Conservation (phyloP, 352 stramenopile genomes). For the Pythium dissotocum region DNA sequence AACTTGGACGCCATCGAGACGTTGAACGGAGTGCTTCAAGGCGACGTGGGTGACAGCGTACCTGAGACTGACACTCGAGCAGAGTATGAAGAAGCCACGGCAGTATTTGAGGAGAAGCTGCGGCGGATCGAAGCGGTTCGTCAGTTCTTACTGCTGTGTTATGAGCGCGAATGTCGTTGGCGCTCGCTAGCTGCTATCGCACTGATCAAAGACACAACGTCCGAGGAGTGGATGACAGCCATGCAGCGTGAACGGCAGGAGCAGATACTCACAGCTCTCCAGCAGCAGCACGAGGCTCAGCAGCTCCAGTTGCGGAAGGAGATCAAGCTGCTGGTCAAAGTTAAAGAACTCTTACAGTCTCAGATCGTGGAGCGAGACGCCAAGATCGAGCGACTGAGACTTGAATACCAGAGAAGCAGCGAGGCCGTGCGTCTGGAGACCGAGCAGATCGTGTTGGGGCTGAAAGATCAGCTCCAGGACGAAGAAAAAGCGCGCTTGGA, state of each 20-base stretch:
- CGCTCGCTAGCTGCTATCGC: constrained; percentile 41
- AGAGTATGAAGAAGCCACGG: constrained; percentile 27
- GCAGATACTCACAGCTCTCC: constrained; percentile 40
- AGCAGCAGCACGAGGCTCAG: constrained; percentile 51
- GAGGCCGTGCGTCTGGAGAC: constrained; percentile 52
- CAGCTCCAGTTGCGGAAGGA: constrained; percentile 39
- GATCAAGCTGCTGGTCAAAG: constrained; percentile 48
- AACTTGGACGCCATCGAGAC: constrained; percentile 44
- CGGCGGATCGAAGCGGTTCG: constrained; percentile 48
- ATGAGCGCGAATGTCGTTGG: constrained; percentile 70
- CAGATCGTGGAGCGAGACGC: constrained; percentile 37
- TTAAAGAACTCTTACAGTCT: constrained; percentile 39
- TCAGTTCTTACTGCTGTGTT: constrained; percentile 61
- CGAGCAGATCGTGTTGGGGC: constrained; percentile 38
- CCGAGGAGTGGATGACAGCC: constrained; percentile 69
- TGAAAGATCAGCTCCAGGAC: constrained; percentile 41
- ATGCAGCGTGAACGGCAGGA: constrained; percentile 61
- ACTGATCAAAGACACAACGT: constrained; percentile 58
- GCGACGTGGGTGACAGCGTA: neutral
- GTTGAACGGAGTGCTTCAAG: constrained; percentile 40
- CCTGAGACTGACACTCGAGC: neutral
- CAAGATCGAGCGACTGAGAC: constrained; percentile 38
- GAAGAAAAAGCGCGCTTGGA: constrained; percentile 32
- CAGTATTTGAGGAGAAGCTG: constrained; percentile 53
- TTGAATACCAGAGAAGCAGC: constrained; percentile 53